Conservation (phyloP, 2,329 filamentous ascomycete species). For the Didymella pinodella region DNA sequence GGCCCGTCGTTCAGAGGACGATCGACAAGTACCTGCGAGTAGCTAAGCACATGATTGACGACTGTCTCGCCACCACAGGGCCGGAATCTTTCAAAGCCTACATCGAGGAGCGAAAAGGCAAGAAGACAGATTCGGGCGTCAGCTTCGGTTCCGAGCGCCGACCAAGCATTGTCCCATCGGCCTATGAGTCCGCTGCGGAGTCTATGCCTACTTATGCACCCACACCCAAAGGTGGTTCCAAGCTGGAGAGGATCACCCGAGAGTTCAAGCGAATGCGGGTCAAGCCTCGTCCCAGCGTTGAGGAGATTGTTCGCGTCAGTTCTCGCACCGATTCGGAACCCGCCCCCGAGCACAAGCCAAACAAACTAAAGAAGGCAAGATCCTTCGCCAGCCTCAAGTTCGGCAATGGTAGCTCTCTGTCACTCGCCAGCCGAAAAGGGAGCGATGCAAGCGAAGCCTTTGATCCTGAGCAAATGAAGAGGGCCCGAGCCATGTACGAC, state of each 20-base stretch:
- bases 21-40: conserved; percentile 66
- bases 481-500: conserved; percentile 48
- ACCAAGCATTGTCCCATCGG: conserved; percentile 40
- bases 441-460: conserved; percentile 46
- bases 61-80: conserved; percentile 60
- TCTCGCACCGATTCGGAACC: conserved; percentile 31
- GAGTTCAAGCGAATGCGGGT: conserved; percentile 67
- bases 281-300: conserved; percentile 60
- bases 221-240: conserved; percentile 52
- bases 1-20: conserved; percentile 58
- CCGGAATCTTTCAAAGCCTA: conserved; percentile 46
- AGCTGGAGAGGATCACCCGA: conserved; percentile 67
- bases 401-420: conserved; percentile 43
- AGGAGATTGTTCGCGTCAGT: conserved; percentile 53
- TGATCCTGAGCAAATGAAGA: conserved; percentile 49
- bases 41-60: conserved; percentile 68
- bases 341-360: conserved; percentile 36
- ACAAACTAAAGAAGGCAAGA: conserved; percentile 49
- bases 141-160: conserved; percentile 60
- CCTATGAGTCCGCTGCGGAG: conserved; percentile 37
- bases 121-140: conserved; percentile 70
- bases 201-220: conserved; percentile 29
- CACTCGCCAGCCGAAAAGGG: conserved; percentile 43
- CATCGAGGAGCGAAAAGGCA: conserved; percentile 54
- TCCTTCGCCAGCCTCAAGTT: conserved; percentile 46